Conservation (phyloP, 208 protist genomes). For the Trypanosoma scelopori region DNA sequence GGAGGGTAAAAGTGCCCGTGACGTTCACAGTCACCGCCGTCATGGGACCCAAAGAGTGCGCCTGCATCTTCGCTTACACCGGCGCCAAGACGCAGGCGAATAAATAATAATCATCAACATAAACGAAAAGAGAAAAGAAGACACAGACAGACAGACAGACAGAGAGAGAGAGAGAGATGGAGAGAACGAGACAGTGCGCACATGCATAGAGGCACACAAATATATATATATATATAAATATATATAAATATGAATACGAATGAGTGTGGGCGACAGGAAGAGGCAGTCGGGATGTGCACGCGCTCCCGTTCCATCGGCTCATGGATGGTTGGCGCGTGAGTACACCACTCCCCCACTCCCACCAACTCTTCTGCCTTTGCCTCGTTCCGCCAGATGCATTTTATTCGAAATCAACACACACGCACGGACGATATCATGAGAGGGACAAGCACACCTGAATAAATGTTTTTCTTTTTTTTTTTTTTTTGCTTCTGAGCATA, state of each 20-base stretch:
- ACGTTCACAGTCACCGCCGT: constrained; percentile 49
- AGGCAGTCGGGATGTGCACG: no score
- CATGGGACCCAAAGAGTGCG: constrained; percentile 6
- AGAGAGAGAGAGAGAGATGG: no score
- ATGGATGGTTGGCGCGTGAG: no score
- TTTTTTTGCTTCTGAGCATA: no score
- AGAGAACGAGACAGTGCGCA: no score
- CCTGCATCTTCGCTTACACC: constrained; percentile 2
- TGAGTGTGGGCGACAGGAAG: not conserved
- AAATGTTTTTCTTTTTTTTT: no score
- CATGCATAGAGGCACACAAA: no score
- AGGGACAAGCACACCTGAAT: not conserved
- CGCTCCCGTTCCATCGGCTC: no score
- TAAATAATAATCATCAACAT: no score
- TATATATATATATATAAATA: constrained; percentile 9
- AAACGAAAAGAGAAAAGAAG: no score
- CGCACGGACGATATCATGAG: not conserved
- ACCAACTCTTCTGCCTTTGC: not conserved
- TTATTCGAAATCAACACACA: not conserved
- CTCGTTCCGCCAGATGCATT: not conserved
- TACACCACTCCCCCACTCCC: no score
- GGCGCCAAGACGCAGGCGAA: not conserved
- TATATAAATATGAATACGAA: not conserved
- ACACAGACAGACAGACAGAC: no score
- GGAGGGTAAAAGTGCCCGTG: constrained; percentile 44